A percentile compares a stretch with the other conserved stretches of the same genome.
Evolutionary conservation across 73 alveolate species (phyloP).

Genomic region (Paramecium primaurelia): DNA sequence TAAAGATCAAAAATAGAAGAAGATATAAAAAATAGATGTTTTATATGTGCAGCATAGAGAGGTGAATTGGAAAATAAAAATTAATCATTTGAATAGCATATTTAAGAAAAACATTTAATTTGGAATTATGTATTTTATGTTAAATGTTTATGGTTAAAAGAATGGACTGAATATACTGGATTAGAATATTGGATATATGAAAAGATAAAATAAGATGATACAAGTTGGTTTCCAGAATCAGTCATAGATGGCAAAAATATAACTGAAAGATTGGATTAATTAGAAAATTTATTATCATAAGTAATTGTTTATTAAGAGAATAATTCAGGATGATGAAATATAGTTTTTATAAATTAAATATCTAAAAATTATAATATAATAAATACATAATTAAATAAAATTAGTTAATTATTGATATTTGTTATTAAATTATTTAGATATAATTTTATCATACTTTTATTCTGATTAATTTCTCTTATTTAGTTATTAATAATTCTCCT

Average conservation of each 20-base stretch:
- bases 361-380: neutral
- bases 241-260: neutral
- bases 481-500: neutral
- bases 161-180: constrained; percentile 53
- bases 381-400: neutral
- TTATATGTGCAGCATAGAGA: constrained; percentile 51
- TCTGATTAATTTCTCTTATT: neutral
- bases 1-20: constrained; percentile 47
- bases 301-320: neutral
- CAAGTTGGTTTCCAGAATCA: neutral
- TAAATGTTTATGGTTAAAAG: constrained; percentile 1
- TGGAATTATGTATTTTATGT: constrained; percentile 53
- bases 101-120: constrained; percentile 18
- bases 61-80: constrained; percentile 46
- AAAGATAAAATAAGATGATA: neutral
- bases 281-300: neutral
- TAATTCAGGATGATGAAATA: neutral
- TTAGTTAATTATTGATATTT: neutral
- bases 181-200: constrained; percentile 40
- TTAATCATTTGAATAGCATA: constrained; percentile 27
- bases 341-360: neutral
- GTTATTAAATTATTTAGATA: too few relatives aligned
- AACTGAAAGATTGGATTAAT: neutral
- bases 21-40: constrained; percentile 49
- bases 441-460: neutral